Evolutionary conservation across 768 basidiomycete species (phyloP), one percentile per base, ranked within the genome.

Genomic region (Lentinula boryana): DNA sequence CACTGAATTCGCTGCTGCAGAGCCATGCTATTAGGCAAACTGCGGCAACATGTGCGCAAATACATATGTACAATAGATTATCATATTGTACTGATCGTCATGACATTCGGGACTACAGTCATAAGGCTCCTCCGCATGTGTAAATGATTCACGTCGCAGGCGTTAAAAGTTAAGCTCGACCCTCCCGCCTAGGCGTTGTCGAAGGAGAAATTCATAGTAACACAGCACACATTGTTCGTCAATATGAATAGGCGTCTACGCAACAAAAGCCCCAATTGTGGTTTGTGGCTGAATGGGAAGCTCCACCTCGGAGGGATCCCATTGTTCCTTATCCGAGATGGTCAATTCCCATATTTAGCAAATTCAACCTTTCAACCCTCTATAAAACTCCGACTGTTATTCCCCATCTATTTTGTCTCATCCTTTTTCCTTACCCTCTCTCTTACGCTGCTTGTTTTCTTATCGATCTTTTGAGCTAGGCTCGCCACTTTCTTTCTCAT

Each of bases 381-480:
- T 58, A 58, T 58, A 58, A 48, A 58, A 58, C 2, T n/a, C 57
- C 46, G 32, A 35, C 44, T 12, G 16, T 23, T n/a, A n/a, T 38
- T 57, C 9, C 8, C 12, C 9, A 12, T 16, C 32, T n/a, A 10
- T n/a, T 27, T 58, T n/a, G n/a, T n/a, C 48, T 16, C 31, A n/a
- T 5, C 23, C 35, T 27, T 35, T 56, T 41, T 49, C 32, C 32
- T 48, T 48, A 32, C 44, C 27, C 16, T 27, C 23, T 44, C 35
- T 32, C 13, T 56, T 23, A 27, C 18, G 18, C 41, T 57, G n/a
- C 35, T 54, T 54, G 13, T 54, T 58, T 49, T 32, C 41, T 10
- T 43, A n/a, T 56, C 55, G 21, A 27, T 43, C 21, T 18, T 10
- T 58, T 44, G 57, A 58, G 57, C 57, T 50, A 58, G 44, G 57